phyloP scores from a whole-genome alignment of 306 rosid species.

The Prunus dulcis region DNA sequence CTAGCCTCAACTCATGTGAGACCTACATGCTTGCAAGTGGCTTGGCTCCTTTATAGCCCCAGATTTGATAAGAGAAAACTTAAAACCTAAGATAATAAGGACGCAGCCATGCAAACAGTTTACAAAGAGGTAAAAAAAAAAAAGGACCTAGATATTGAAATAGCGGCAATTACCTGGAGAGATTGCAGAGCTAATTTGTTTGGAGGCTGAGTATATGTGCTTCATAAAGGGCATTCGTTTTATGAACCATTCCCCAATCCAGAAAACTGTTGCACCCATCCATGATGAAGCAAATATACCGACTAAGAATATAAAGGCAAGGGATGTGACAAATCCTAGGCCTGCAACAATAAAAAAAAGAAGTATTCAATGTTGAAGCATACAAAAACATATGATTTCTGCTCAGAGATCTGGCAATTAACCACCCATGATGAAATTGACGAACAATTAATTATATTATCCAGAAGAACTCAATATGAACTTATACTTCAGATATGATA shows the following conservation, averaged over 20 bases:
- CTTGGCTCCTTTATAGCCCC: background rate
- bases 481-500: background rate
- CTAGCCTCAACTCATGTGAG: background rate
- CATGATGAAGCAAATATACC: conserved; percentile 58
- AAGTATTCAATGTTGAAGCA: conserved; percentile 1
- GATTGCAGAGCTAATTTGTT: conserved; percentile 54
- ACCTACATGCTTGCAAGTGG: background rate
- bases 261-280: conserved; percentile 55
- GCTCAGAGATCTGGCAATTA: conserved; percentile 1
- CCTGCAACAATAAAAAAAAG: conserved; percentile 30
- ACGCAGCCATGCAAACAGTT: background rate
- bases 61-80: background rate
- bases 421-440: background rate
- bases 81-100: background rate
- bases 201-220: conserved; percentile 56
- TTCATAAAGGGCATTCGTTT: conserved; percentile 53
- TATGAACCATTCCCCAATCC: conserved; percentile 53
- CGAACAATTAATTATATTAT: background rate
- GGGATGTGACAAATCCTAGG: conserved; percentile 48
- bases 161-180: conserved; percentile 37
- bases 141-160: background rate
- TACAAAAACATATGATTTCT: background rate
- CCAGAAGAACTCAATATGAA: background rate
- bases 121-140: background rate
- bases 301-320: conserved; percentile 33